Base-by-base conservation (phyloP, 805 yeast species). In the Starmerella apis region DNA sequence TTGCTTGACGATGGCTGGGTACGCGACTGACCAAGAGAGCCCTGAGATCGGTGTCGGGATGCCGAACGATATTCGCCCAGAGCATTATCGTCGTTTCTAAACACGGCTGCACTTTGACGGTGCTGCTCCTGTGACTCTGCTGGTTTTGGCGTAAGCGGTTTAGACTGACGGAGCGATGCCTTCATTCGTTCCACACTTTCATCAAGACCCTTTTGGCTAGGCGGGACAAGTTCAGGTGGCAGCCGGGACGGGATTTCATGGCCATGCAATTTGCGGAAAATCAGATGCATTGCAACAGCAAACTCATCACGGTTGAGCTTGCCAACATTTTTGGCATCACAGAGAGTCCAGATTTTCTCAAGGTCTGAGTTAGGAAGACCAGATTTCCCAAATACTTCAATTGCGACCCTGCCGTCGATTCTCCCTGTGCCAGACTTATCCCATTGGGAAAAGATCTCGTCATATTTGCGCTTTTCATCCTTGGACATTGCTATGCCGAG, bases 271-370 rank as follows among this genome's bases (percentile, higher is more conserved):
- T 90, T 77, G 65, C 96, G 78, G 68, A 92, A 90, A 39, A 90
- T 90, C 52, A 90, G 72, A 72, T 94, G 96, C 97, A 90, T 92
- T 28, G 97, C 96, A 31, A 92, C 87, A 0, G 95, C 83, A 69
- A 90, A 92, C 65, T 86, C 95, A 64, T 90, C 96, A 60, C 78
- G 80, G 64, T 85, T 84, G 57, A 90, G 77, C 62, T 77, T 79
- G 4, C 96, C 96, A 49, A 82, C 75, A 64, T 87, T 83, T 49
- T 81, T 80, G 14, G 81, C 76, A 64, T 92, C 97, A 49, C 88
- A 78, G 57, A 90, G 73, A 44, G 79, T 84, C 98, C 98, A 90
- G 55, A 92, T 87, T 37, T 80, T 74, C 65, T 88, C 97, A 54
- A 90, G 73, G 60, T 88, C 96, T 4, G 79, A 72, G 65, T 96